Base-by-base conservation (phyloP, 192 early-diverging fungal species). In the Oehlia diaphana region DNA sequence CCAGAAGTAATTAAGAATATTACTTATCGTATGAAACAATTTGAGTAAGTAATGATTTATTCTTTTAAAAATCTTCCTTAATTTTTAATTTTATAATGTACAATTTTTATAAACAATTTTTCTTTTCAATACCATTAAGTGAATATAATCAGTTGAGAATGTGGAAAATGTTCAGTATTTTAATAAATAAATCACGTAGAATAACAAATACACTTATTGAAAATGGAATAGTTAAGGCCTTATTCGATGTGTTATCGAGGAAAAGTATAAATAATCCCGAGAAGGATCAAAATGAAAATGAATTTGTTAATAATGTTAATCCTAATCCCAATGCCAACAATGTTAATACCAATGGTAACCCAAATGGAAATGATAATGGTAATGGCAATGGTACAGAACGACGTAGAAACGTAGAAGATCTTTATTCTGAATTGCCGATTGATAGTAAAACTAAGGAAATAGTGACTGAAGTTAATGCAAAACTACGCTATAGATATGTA, bases 81-180 rank as follows among this genome's bases (percentile, higher is more conserved):
- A 66, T 13, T 31, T 31, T 33, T 66, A 66, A 35, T 12, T 31
- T 13, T 66, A 23, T 66, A 4, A 31, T 13, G 65, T 31, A 66
- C 28, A 66, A 4, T 31, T 31, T 8, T 8, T 23, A 31, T 13
- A 7, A 33, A 2, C 4, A 33, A 3, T 66, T 5, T 31, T 31
- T 9, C 7, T 42, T 21, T 35, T 19, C 13, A 69, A 37, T 9
- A 69, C 35, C 16, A 37, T 21, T 19, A 69, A 37, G 35, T 37
- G 67, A 69, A 37, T 21, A 69, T 9, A 37, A 37, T 69, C 28
- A 69, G 28, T 33, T 69, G 35, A 31, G 19, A 21, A 37, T 69
- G 3, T 69, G 67, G 67, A 69, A 69, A 37, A 69, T 69, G 67
- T 69, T 69, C 16, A 69, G 12, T 21, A 69, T 21, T 9, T 69